Evolutionary conservation across 768 basidiomycete species (phyloP), one percentile per base, ranked within the genome.

Genomic region (Tulasnella sp.): DNA sequence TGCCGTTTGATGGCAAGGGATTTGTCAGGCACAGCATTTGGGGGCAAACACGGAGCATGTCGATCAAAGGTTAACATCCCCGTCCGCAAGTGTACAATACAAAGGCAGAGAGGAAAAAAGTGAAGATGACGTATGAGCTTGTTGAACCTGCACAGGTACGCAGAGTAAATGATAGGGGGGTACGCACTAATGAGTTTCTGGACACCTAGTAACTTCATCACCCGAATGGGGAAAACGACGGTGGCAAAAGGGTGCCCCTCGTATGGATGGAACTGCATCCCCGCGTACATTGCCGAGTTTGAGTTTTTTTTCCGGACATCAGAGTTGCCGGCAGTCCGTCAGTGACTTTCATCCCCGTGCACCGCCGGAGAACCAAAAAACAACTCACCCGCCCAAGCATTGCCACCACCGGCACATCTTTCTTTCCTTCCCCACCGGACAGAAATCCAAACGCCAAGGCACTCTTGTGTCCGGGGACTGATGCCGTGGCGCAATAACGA

Each of bases 381-480:
- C n/a, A 22, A 64, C 88, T 74, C 79, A 93, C 93, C 81, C 95
- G 86, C 77, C 94, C 94, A 38, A 96, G 89, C 92, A 95, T 95
- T 12, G 91, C 93, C 3, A 96, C 93, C 14, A 93, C 94, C 0
- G 95, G 92, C 0, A 91, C 86, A n/a, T 88, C 39, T 8, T 64
- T 67, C 42, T 68, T 37, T n/a, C 42, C 87, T 72, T 86, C 83
- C 5, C 85, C 86, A 38, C 93, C 92, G 29, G 58, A 64, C 80
- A 96, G 85, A 34, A 89, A 82, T 7, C 94, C 94, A 82, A 96
- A 96, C 0, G 93, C 93, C 29, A 96, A 85, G 9, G 87, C 83
- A 77, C 92, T 93, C 82, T 89, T 88, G 79, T 96, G 95, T 36
- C 95, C 94, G n/a, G 83, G 83, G 31, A 96, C 94, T 93, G 79